These are phyloP conservation scores for Micractinium conductrix DNA, from an alignment of 139 green algal genomes.

Conservation along the genomic window DNA sequence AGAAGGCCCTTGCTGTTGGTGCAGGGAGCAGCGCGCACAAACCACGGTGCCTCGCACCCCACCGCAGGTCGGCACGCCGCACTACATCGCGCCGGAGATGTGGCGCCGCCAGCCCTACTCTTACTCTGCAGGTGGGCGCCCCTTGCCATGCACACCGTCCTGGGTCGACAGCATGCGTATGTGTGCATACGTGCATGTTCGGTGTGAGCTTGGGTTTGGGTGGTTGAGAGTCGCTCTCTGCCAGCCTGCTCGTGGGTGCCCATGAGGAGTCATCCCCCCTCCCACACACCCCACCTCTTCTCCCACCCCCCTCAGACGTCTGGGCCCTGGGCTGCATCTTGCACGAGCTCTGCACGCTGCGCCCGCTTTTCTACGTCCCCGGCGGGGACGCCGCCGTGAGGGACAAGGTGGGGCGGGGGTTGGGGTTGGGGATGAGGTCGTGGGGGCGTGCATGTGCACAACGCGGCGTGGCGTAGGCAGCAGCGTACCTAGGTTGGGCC, in stretches of 20 bases:
- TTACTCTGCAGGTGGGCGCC: constrained; percentile 80
- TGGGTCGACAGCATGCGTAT: background rate
- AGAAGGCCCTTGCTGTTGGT: no score
- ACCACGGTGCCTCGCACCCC: background rate
- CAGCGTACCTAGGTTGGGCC: no score
- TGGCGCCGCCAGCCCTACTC: constrained; percentile 83
- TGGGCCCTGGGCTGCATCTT: constrained; percentile 77
- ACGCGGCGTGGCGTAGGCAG: no score
- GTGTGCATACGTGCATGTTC: background rate
- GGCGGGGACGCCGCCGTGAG: background rate
- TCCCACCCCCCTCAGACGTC: background rate
- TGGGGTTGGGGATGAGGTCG: no score
- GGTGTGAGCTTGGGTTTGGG: background rate
- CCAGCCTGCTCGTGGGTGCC: background rate
- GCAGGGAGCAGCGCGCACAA: no score
- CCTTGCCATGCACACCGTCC: background rate
- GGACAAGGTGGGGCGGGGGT: background rate
- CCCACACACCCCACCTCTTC: background rate
- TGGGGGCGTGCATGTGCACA: no score
- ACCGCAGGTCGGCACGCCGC: constrained; percentile 76
- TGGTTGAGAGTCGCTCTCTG: background rate
- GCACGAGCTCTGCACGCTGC: constrained; percentile 74
- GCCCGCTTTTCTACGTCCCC: background rate
- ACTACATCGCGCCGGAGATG: constrained; percentile 91
- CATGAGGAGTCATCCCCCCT: background rate